Evolutionary conservation across 78 protist species (phyloP).

Genomic region (Speleostelium caveatum): DNA sequence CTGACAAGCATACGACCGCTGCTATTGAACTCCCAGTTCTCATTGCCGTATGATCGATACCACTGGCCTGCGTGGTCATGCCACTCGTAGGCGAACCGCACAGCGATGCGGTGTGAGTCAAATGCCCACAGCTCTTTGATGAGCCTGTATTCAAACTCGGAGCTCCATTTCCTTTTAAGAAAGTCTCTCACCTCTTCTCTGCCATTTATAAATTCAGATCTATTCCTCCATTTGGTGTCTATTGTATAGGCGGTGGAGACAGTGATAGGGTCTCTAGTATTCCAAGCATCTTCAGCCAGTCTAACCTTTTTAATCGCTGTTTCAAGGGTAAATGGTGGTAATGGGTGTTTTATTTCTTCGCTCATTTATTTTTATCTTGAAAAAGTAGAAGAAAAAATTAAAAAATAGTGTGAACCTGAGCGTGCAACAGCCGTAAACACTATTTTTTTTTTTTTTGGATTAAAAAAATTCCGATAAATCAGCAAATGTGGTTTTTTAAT

Average conservation of each 20-base stretch:
- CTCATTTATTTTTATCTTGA: not conserved
- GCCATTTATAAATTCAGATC: conserved; percentile 60
- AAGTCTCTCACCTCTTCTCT: conserved; percentile 63
- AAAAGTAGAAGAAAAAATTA: too few species aligned
- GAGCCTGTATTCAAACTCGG: conserved; percentile 75
- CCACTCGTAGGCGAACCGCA: conserved; percentile 82
- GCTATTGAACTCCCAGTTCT: conserved; percentile 78
- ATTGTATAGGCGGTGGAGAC: conserved; percentile 60
- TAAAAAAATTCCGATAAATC: too few species aligned
- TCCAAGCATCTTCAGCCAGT: conserved; percentile 88
- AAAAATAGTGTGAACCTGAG: too few species aligned
- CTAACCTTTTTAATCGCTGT: conserved; percentile 70
- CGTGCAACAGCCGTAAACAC: too few species aligned
- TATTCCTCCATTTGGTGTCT: conserved; percentile 84
- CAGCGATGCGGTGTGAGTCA: conserved; percentile 70
- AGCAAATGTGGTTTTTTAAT: too few species aligned
- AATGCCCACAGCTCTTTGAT: conserved; percentile 81
- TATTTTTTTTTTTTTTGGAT: too few species aligned
- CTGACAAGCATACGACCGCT: conserved; percentile 67
- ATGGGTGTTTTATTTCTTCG: conserved; percentile 23
- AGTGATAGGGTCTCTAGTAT: conserved; percentile 42
- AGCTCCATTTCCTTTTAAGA: conserved; percentile 62
- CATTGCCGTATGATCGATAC: conserved; percentile 84
- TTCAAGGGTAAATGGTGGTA: conserved; percentile 83
- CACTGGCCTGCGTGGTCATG: conserved; percentile 25